These are phyloP conservation scores for Yarrowia sp. DNA, from an alignment of 805 yeast species.

Conservation along the genomic window DNA sequence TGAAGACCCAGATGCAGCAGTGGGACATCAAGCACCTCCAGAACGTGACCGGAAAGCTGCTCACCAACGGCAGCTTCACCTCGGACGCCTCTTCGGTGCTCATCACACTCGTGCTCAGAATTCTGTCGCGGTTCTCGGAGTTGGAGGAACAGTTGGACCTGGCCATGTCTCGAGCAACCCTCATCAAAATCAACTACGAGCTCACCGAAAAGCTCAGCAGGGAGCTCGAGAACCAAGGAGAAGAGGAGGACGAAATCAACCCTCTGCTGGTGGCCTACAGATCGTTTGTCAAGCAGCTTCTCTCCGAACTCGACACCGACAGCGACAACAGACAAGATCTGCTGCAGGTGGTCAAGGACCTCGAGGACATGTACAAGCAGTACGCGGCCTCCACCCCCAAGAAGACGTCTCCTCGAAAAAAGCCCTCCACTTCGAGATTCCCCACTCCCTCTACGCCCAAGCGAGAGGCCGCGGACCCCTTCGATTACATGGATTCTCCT, in stretches of 20 bases:
- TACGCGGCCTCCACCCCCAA: constrained; percentile 26
- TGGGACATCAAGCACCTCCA: constrained; percentile 48
- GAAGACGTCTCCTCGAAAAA: constrained; percentile 21
- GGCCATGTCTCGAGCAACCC: constrained; percentile 47
- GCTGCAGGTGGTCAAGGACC: constrained; percentile 44
- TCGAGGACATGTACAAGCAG: constrained; percentile 43
- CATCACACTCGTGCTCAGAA: constrained; percentile 48
- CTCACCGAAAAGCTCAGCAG: constrained; percentile 41
- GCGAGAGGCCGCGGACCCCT: constrained; percentile 31
- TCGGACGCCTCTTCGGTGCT: constrained; percentile 48
- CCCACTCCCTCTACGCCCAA: constrained; percentile 29
- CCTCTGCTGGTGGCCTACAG: constrained; percentile 43
- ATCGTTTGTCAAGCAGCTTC: constrained; percentile 43
- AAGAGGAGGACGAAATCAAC: constrained; percentile 23
- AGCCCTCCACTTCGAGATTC: constrained; percentile 9
- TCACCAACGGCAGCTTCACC: constrained; percentile 35
- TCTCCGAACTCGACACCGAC: constrained; percentile 43
- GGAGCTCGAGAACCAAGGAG: constrained; percentile 19
- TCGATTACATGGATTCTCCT: constrained; percentile 15
- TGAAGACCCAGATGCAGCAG: constrained; percentile 41
- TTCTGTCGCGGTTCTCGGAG: constrained; percentile 43
- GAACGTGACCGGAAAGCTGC: constrained; percentile 44
- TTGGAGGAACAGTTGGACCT: constrained; percentile 47
- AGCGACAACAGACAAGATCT: constrained; percentile 41
- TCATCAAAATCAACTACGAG: constrained; percentile 48